Base-by-base conservation (phyloP, 441 rosid species). In the Pelargonium fulgidum region DNA sequence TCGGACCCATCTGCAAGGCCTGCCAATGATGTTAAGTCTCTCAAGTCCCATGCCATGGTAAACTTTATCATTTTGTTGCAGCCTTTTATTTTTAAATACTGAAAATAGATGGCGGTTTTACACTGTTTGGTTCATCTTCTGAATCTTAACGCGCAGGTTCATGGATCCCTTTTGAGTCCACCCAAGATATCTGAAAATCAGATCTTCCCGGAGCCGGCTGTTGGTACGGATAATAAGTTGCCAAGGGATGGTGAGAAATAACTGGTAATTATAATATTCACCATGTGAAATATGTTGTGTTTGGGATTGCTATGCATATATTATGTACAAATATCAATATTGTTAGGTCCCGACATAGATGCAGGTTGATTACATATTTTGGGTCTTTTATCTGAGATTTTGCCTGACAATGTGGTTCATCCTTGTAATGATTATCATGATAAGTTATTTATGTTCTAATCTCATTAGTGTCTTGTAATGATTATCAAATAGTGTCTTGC, bases 21-120 rank as follows among this genome's bases (percentile, higher is more conserved):
- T 14, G 72, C 78, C 14, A 80, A 62, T 13, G 77, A 83, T 67
- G 75, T 76, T 66, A 63, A 70, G 10, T 71, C 88, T 41, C 79
- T 73, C 19, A 85, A 86, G 81, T 67, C 89, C 65, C 79, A 72
- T 14, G 70, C 75, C 58, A 56, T 72, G 89, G 96, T 92, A 76
- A 81, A 76, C 69, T 17, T 62, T 67, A 20, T 20, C 68, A 45
- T 68, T 10, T 41, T 56, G n/a, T 70, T 13, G 61, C 26, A 9
- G 13, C 16, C 58, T 12, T 52, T 33, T 20, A 8, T 47, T 50
- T 14, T 48, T n/a, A n/a, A n/a, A n/a, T 67, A 26, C 48, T 61
- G 61, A 8, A 75, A 76, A 16, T 77, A 45, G 19, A 2, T 41
- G 39, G n/a, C 11, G 66, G 11, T 9, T 48, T 75, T 41, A 14